Evolutionary conservation across 2,329 filamentous ascomycete genomes (phyloP), one percentile per base, ranked within the genome.

Genomic region (Orbilia oligospora): DNA sequence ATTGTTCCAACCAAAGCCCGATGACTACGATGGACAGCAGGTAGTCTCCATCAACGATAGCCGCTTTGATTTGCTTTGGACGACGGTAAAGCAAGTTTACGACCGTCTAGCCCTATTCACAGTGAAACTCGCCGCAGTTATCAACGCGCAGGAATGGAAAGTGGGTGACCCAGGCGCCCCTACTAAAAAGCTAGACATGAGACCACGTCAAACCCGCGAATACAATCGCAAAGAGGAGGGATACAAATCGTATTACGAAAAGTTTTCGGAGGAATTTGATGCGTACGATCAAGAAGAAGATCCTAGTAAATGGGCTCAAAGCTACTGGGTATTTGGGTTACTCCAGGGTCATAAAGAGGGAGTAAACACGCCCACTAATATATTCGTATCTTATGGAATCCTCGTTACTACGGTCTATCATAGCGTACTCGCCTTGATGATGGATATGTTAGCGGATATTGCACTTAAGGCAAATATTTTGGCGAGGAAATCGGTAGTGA

Each of bases 371-470:
- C n/a, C n/a, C n/a, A 36, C 58, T 5, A 46, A 71, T 24, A 36
- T 71, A 20, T 77, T 44, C 27, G 61, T 53, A 1, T 33, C 20
- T 1, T 77, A 71, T 27, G 67, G 38, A 9, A 20, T 61, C 18
- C 38, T 71, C 0, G 10, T 67, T 8, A 53, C 18, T 9, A 63
- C 44, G 2, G 48, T 77, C 5, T 68, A 71, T 27, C 44, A 58
- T 6, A 55, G 41, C 14, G 44, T 53, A 24, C 44, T 77, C 22
- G 16, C 73, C 1, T 41, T 77, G n/a, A 51, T 77, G 38, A 71
- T 77, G 73, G 67, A 71, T 53, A 77, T 77, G 73, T 58, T 77
- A 33, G 66, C 73, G 16, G 67, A 71, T 38, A 66, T 77, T 22
- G 49, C 38, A 10, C 30, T 68, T 0, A 33, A 44, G n/a, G 67